A percentile compares a stretch with the other conserved stretches of the same genome.
Conservation (phyloP, 306 rosid genomes). For the Prunus mume region DNA sequence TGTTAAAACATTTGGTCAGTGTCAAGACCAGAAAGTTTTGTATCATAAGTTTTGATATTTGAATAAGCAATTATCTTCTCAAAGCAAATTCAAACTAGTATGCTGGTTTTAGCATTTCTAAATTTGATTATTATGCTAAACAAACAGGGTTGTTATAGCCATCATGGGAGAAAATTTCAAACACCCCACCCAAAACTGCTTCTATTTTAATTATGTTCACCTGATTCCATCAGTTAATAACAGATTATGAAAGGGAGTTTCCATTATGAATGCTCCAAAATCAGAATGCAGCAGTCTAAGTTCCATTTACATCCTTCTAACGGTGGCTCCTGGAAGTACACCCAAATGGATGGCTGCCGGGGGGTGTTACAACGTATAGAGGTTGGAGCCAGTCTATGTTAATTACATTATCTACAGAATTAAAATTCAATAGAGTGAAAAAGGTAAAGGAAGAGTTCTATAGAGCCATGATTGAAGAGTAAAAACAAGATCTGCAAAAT, state of each 20-base stretch:
- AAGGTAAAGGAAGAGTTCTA: too few relatives aligned
- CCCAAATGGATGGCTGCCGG: too few relatives aligned
- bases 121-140: not conserved
- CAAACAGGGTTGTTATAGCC: not conserved
- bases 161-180: not conserved
- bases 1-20: not conserved
- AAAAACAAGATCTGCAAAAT: not conserved
- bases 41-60: not conserved
- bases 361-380: too few relatives aligned
- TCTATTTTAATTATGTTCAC: not conserved
- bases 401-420: too few relatives aligned
- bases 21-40: not conserved
- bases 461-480: not conserved
- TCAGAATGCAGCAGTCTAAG: not conserved
- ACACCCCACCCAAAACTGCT: not conserved
- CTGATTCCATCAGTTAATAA: not conserved
- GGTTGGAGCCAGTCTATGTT: too few relatives aligned
- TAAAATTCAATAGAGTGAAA: too few relatives aligned
- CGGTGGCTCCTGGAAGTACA: too few relatives aligned
- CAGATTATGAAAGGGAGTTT: not conserved
- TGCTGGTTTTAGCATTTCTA: constrained; percentile 9
- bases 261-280: not conserved
- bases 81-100: not conserved
- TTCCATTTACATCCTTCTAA: too few relatives aligned
- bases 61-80: not conserved